Base-by-base conservation (phyloP, 371 early-diverging fungal species). In the Chytridium lagenaria region DNA sequence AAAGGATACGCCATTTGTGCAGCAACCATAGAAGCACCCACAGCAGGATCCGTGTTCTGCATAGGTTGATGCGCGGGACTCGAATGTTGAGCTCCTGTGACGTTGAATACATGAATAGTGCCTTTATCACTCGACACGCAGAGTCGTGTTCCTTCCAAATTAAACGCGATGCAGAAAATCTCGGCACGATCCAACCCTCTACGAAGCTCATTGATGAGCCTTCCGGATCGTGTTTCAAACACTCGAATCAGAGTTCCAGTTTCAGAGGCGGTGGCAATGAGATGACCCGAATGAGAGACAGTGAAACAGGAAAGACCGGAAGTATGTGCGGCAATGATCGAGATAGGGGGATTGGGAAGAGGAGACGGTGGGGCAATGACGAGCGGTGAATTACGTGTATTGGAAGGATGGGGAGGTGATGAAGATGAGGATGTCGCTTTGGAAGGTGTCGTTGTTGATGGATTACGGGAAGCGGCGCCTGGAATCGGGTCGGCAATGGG, bases 101-200 rank as follows among this genome's bases (percentile, higher is more conserved):
- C 86, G 68, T 94, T 92, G 74, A 97, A 97, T 0, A 97, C 83
- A 77, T 97, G 98, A 7, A 97, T 90, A 1, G 98, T 97, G 22
- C 94, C 94, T 74, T 97, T 95, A 80, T 96, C 97, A 0, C 93
- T 93, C 2, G 95, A 90, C 5, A 94, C 95, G 75, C 92, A 91
- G 23, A 96, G 80, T 37, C 93, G 82, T 0, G 92, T 91, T 7
- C 89, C 89, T 67, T 92, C 92, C 44, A 84, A 80, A 71, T 92
- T 92, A 77, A 97, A 96, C 22, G 93, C 92, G 44, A 97, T 91
- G 59, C 90, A 85, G 80, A 90, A 94, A 28, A 97, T 96, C 67
- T 92, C 92, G 5, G 97, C 97, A 28, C 92, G 80, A 75, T 97
- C 98, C 65, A 91, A 88, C 22, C 98, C 97, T 61, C 98, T 83